These are phyloP conservation scores for Acidiella bohemica DNA, from an alignment of 495 filamentous ascomycete genomes.

Conservation along the genomic window DNA sequence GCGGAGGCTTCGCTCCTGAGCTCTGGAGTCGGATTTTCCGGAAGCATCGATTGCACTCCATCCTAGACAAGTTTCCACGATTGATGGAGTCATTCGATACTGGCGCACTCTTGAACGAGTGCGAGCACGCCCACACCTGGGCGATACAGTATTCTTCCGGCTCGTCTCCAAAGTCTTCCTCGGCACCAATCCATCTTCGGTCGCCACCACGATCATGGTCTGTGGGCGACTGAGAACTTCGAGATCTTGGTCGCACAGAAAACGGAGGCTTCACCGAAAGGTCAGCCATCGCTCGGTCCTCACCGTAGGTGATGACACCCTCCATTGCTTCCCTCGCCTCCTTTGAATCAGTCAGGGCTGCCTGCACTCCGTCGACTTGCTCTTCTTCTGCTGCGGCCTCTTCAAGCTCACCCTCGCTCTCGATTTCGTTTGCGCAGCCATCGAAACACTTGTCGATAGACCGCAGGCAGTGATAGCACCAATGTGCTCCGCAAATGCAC, in stretches of 20 bases:
- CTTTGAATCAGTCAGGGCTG: constrained; percentile 5
- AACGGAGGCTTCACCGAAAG: not conserved
- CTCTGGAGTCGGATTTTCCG: not conserved
- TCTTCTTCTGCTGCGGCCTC: constrained; percentile 14
- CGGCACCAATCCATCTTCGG: constrained; percentile 12
- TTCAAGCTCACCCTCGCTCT: constrained; percentile 8
- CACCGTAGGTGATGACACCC: not conserved
- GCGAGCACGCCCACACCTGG: constrained; percentile 14
- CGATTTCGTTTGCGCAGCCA: constrained; percentile 12
- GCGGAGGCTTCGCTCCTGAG: not conserved
- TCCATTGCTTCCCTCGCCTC: constrained; percentile 7
- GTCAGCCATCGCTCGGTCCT: no score
- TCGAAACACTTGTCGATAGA: constrained; percentile 14
- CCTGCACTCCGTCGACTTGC: not conserved
- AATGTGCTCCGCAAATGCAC: constrained; percentile 26
- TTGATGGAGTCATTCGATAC: constrained; percentile 1
- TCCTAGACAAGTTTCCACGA: constrained; percentile 4
- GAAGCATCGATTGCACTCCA: constrained; percentile 18
- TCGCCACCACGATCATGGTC: constrained; percentile 19
- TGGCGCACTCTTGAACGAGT: constrained; percentile 3
- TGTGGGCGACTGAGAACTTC: not conserved
- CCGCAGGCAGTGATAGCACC: constrained; percentile 24
- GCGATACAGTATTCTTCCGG: constrained; percentile 10
- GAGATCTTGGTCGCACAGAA: not conserved
- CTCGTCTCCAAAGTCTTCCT: constrained; percentile 21